Percentiles rank a stretch among this genome's conserved stretches.
phyloP scores from a whole-genome alignment of 202 grass and related monocot genomes.

The Cymbopogon flexuosus region DNA sequence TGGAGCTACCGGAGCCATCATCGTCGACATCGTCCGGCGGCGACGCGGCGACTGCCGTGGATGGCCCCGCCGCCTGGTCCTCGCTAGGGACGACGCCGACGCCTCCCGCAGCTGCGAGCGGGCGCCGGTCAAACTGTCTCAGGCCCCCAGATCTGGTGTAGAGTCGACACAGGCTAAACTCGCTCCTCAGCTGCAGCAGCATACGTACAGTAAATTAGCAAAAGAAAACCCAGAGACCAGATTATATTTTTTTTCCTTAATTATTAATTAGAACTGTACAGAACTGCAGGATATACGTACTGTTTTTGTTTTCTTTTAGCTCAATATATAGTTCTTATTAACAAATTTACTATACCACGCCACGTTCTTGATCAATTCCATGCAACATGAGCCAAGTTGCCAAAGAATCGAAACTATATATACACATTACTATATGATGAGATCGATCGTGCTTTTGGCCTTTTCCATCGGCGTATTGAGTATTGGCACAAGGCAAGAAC shows the following conservation, averaged over 20 bases:
- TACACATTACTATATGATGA: background rate
- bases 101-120: background rate
- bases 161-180: conserved; percentile 79
- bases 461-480: background rate
- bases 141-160: conserved; percentile 53
- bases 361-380: too few species aligned
- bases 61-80: conserved; percentile 21
- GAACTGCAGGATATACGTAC: too few species aligned
- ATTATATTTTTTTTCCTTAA: too few species aligned
- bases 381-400: background rate
- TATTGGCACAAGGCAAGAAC: conserved; percentile 4
- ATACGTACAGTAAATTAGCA: background rate
- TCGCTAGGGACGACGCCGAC: background rate
- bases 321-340: background rate
- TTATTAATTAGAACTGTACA: too few species aligned
- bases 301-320: background rate
- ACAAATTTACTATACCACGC: background rate
- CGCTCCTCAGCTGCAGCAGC: conserved; percentile 62
- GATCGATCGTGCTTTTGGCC: background rate
- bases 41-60: conserved; percentile 17
- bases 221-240: background rate
- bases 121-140: conserved; percentile 65
- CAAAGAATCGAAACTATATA: background rate
- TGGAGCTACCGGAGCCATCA: conserved; percentile 19
- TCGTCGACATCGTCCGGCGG: conserved; percentile 38